These are phyloP conservation scores for Colletotrichum cereale DNA, from an alignment of 2,329 filamentous ascomycete species.

Conservation along the genomic window DNA sequence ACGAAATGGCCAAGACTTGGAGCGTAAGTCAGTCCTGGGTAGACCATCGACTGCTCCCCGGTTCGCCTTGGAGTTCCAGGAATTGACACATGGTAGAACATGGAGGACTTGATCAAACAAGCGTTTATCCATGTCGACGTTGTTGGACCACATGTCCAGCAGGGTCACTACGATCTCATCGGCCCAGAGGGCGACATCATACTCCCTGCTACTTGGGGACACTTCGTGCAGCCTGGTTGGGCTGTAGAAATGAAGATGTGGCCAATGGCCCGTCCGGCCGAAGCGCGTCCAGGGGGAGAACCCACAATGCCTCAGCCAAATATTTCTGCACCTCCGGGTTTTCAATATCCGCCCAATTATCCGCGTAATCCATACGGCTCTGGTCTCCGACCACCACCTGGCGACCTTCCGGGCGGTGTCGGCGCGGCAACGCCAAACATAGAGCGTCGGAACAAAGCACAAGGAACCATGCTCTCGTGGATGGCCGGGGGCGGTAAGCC, in stretches of 20 bases:
- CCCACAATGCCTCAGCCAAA: no score
- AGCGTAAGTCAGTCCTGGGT: conserved; percentile 42
- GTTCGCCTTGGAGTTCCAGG: no score
- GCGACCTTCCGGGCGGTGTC: no score
- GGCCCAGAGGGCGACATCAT: conserved; percentile 86
- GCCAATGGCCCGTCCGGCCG: no score
- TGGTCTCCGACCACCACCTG: no score
- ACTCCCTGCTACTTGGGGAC: conserved; percentile 79
- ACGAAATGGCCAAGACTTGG: conserved; percentile 86
- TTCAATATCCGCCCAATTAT: no score
- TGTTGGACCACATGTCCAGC: conserved; percentile 80
- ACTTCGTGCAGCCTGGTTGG: conserved; percentile 82
- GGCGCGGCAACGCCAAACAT: no score
- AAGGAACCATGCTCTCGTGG: not conserved
- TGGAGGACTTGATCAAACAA: conserved; percentile 87
- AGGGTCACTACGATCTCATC: conserved; percentile 83
- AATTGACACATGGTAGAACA: no score
- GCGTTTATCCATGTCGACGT: conserved; percentile 83
- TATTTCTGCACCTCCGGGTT: no score
- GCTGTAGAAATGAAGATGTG: conserved; percentile 76
- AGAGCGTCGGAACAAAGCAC: not conserved
- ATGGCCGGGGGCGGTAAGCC: not conserved
- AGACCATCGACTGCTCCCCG: no score
- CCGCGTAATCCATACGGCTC: no score
- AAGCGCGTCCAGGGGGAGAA: no score